phyloP scores from a whole-genome alignment of 2,329 filamentous ascomycete genomes.

The Cytospora mali region DNA sequence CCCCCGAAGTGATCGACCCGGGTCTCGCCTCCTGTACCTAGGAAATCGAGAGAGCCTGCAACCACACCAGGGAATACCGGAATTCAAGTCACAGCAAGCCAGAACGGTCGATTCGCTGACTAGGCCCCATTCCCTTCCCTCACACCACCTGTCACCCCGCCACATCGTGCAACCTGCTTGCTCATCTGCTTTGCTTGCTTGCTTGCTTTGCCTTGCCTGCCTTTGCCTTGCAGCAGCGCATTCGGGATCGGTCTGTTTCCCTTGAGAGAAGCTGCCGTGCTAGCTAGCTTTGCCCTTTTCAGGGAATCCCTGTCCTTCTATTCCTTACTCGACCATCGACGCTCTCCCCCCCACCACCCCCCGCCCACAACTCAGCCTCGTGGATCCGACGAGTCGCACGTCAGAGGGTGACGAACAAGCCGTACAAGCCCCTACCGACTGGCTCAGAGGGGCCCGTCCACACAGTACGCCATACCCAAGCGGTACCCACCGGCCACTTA shows the following conservation, averaged over 20 bases:
- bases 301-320: conserved; percentile 22
- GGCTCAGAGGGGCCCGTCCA: conserved; percentile 27
- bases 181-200: no score
- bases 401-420: conserved; percentile 28
- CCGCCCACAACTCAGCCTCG: conserved; percentile 28
- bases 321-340: no score
- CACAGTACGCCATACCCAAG: conserved; percentile 22
- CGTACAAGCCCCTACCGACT: conserved; percentile 23
- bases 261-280: no score
- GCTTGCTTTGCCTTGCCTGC: no score
- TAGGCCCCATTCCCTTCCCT: conserved; percentile 13
- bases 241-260: no score
- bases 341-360: conserved; percentile 13
- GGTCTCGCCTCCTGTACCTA: conserved; percentile 27
- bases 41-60: conserved; percentile 9
- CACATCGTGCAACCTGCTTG: not conserved
- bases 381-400: conserved; percentile 27
- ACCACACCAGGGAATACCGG: conserved; percentile 1
- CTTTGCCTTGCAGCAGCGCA: no score
- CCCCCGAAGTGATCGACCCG: conserved; percentile 26
- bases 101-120: conserved; percentile 27
- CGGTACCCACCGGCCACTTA: conserved; percentile 19
- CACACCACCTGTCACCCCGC: conserved; percentile 22
- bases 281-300: no score
- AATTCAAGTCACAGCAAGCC: conserved; percentile 24